Evolutionary conservation across 768 basidiomycete genomes (phyloP), one percentile per base, ranked within the genome.

Genomic region (Boletus bicolor): DNA sequence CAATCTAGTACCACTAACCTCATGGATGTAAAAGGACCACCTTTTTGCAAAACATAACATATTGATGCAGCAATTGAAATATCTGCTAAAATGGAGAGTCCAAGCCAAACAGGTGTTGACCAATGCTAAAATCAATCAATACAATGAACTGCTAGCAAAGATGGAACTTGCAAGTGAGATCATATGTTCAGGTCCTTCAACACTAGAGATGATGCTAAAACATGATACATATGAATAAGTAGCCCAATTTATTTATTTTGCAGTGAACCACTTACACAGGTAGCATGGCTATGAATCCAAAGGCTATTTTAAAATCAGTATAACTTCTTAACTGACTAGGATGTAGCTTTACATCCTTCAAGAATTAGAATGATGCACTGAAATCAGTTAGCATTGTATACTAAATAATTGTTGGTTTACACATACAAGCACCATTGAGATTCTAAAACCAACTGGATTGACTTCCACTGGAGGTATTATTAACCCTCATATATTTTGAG

Each of bases 41-140:
- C 42, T n/a, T 42, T 51, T 4, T 35, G 58, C n/a, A 70, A 54
- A 12, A 59, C 42, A 51, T 57, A 46, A 5, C 10, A 64, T 4
- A 68, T 28, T 47, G 61, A 62, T 32, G 44, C 59, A 51, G 70
- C 64, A 55, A 72, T 57, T 30, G n/a, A 55, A 15, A 66, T 42
- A 24, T 70, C 68, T 21, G 38, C 43, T 5, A 62, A n/a, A 9
- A 57, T 48, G 8, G 66, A 68, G 14, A 54, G 11, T 14, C 64
- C 68, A 7, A 72, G 26, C 61, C 66, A 72, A 26, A 58, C 1
- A 51, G 51, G 55, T 10, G 54, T 1, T 48, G 57, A 14, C 66
- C 66, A 68, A 70, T 70, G 7, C 10, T 15, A 5, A 14, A 37
- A 24, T 43, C 21, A 36, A 24, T 21, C 8, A 24, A 43, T 15